phyloP scores from a whole-genome alignment of 176 grass and related monocot species.

The Lolium multiflorum region DNA sequence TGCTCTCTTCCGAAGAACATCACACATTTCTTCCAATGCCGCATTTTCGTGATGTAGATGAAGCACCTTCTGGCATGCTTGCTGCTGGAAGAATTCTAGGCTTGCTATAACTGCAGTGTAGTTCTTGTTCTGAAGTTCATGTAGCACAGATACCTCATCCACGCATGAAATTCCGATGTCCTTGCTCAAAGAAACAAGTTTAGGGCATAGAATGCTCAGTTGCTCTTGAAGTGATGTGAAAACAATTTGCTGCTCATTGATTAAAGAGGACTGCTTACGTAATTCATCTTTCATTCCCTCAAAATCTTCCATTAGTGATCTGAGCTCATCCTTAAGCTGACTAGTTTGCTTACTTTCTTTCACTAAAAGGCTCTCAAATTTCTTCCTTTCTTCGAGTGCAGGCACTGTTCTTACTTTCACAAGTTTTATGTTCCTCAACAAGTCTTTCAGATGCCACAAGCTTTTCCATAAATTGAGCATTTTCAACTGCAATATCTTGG shows the following conservation, averaged over 20 bases:
- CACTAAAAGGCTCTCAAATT: conserved; percentile 66
- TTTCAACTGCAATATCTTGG: conserved; percentile 71
- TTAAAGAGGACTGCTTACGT: conserved; percentile 57
- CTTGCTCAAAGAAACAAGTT: conserved; percentile 57
- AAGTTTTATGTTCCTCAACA: conserved; percentile 52
- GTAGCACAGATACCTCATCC: conserved; percentile 50
- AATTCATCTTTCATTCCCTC: conserved; percentile 69
- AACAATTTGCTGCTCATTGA: conserved; percentile 53
- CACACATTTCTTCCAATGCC: conserved; percentile 54
- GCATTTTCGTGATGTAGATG: conserved; percentile 67
- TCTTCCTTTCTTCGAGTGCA: conserved; percentile 74
- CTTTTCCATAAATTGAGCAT: conserved; percentile 55
- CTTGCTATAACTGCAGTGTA: conserved; percentile 49
- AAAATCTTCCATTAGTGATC: conserved; percentile 50
- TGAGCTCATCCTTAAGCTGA: conserved; percentile 65
- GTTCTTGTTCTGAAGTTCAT: conserved; percentile 59
- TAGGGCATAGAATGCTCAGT: conserved; percentile 43
- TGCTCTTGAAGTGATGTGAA: conserved; percentile 57
- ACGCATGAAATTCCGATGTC: conserved; percentile 49
- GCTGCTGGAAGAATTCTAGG: conserved; percentile 68
- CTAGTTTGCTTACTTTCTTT: conserved; percentile 65
- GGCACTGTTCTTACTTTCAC: conserved; percentile 61
- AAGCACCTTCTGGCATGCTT: conserved; percentile 62
- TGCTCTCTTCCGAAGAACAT: conserved; percentile 50
- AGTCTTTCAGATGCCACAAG: conserved; percentile 53